Percentiles rank a stretch among this genome's conserved stretches.
Conservation (phyloP, 192 early-diverging fungal species). For the Dispira simplex region DNA sequence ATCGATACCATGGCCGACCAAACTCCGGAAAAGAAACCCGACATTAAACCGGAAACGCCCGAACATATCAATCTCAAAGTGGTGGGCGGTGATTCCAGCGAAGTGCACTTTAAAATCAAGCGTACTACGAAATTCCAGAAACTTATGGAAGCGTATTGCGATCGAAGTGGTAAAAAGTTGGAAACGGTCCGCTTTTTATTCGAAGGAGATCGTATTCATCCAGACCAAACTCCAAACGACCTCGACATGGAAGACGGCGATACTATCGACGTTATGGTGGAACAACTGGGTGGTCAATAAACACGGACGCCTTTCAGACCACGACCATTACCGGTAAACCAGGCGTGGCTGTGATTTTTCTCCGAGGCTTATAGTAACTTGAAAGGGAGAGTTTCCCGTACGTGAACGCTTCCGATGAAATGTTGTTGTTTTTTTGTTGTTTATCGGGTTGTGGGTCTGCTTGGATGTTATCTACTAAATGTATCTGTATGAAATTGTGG, state of each 20-base stretch:
- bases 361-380: too few species aligned
- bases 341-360: too few species aligned
- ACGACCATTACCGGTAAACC: too few species aligned
- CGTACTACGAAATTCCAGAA: slow-evolving; percentile 77
- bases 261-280: slow-evolving; percentile 85
- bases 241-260: slow-evolving; percentile 93
- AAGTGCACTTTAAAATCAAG: slow-evolving; percentile 95
- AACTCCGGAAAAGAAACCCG: slow-evolving; percentile 34
- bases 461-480: too few species aligned
- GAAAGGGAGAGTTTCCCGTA: too few species aligned
- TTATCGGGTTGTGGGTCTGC: too few species aligned
- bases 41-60: slow-evolving; percentile 21
- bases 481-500: too few species aligned
- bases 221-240: slow-evolving; percentile 67
- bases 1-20: slow-evolving; percentile 5
- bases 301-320: too few species aligned
- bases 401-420: too few species aligned
- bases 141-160: slow-evolving; percentile 88
- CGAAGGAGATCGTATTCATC: slow-evolving; percentile 75
- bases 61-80: slow-evolving; percentile 93
- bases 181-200: slow-evolving; percentile 80
- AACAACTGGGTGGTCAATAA: slow-evolving; percentile 67
- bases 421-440: too few species aligned
- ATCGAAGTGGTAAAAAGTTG: slow-evolving; percentile 64
- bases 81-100: slow-evolving; percentile 61